Conservation (phyloP, 768 basidiomycete species). For the Lactifluus rugatus region DNA sequence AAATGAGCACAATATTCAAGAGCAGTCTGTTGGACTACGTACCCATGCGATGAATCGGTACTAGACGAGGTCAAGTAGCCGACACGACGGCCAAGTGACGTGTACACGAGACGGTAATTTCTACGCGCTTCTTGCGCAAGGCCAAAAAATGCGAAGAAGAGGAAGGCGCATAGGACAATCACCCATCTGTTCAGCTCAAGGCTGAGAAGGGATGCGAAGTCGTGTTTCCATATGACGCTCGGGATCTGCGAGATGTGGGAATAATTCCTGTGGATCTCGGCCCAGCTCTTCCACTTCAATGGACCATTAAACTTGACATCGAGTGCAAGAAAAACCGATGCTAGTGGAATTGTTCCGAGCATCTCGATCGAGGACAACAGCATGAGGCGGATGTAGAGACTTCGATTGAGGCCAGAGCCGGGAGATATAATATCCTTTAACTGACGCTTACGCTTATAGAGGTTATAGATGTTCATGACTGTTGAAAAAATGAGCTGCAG, state of each 20-base stretch:
- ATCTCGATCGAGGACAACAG: constrained; percentile 27
- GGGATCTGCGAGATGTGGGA: constrained; percentile 32
- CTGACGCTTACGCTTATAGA: constrained; percentile 22
- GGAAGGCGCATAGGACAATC: constrained; percentile 28
- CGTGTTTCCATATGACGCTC: constrained; percentile 30
- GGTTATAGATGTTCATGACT: constrained; percentile 24
- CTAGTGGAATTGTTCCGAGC: constrained; percentile 25
- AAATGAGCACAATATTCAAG: background rate
- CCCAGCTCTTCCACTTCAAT: constrained; percentile 38
- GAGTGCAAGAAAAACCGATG: no score
- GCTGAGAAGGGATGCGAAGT: background rate
- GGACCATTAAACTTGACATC: constrained; percentile 18
- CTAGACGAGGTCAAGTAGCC: constrained; percentile 16
- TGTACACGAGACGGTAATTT: constrained; percentile 28
- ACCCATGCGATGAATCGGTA: constrained; percentile 4
- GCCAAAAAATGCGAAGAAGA: constrained; percentile 46
- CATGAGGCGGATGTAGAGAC: constrained; percentile 38
- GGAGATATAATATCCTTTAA: constrained; percentile 25
- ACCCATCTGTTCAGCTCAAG: constrained; percentile 38
- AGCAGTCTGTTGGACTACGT: background rate
- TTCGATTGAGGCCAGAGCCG: constrained; percentile 30
- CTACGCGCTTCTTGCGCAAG: constrained; percentile 40
- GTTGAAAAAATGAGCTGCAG: background rate
- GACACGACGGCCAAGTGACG: constrained; percentile 23
- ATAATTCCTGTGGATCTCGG: constrained; percentile 40